Evolutionary conservation across 768 basidiomycete species (phyloP), one percentile per base, ranked within the genome.

Genomic region (Russula sp.): DNA sequence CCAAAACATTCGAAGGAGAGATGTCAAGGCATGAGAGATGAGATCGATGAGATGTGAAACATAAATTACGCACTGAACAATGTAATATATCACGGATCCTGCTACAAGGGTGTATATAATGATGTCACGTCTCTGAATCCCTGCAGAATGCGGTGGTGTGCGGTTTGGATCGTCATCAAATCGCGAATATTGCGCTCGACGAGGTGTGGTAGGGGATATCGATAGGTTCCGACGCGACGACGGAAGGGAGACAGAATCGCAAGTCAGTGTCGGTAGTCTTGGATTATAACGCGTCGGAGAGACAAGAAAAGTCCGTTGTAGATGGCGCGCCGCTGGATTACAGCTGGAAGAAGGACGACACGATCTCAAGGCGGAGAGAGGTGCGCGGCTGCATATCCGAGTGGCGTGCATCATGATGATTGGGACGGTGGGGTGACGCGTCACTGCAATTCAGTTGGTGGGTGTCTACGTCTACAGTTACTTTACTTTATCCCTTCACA

Each of bases 1-100:
- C 16, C 26, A 16, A 11, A 30, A 58, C 16, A n/a, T 54, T 22
- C 55, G 54, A 46, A 48, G 22, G 20, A 44, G 46, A 48, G n/a
- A 24, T 48, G 22, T 48, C n/a, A 20, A 16, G 20, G 44, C 44
- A 46, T 9, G 26, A 18, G 14, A 28, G n/a, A 44, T 51, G 13
- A n/a, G n/a, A n/a, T n/a, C n/a, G n/a, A n/a, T n/a, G n/a, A 49
- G 34, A 5, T 16, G 22, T 26, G 13, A 32, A 38, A 30, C 7
- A 3, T 46, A 18, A 56, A 46, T 24, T 20, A 74, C 74, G 66
- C 68, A 76, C 75, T 76, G 75, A 24, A 65, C 11, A 22, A 74
- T 49, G 57, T 73, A 75, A 68, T 75, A 76, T 55, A 62, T 67
- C 50, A 66, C 52, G 14, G 58, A 55, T 54, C 70, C 64, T 16